These are phyloP conservation scores for Pseudotsuga menziesii DNA, from an alignment of 75 land plant species.

Conservation along the genomic window DNA sequence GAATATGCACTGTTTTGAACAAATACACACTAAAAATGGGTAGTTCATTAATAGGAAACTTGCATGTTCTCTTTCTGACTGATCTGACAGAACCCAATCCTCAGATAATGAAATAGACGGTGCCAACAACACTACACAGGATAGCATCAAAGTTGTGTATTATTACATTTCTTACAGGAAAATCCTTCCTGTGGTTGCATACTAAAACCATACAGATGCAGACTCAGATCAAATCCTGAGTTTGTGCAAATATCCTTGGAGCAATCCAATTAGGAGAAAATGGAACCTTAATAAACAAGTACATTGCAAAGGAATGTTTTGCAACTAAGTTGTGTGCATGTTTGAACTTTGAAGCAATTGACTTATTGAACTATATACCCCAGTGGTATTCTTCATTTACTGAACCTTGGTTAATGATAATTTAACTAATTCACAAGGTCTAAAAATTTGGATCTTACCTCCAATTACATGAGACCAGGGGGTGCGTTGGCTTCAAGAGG, in stretches of 20 bases:
- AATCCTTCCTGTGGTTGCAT: not conserved
- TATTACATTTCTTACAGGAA: not conserved
- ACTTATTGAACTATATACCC: too few species aligned
- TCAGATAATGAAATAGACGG: not conserved
- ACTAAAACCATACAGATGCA: not conserved
- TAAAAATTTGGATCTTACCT: not conserved
- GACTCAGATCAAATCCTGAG: not conserved
- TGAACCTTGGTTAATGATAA: not conserved
- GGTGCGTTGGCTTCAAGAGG: conserved; percentile 1
- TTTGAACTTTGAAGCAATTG: not conserved
- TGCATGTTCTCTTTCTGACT: not conserved
- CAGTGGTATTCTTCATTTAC: not conserved
- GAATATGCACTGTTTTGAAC: not conserved
- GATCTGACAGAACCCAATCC: not conserved
- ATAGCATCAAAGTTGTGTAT: not conserved
- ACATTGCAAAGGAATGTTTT: not conserved
- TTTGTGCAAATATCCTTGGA: not conserved
- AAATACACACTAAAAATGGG: not conserved
- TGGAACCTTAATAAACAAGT: not conserved
- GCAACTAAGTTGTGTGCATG: too few species aligned
- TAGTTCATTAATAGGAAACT: not conserved
- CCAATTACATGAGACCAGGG: conserved; percentile 5
- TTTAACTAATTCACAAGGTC: not conserved
- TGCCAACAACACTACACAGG: too few species aligned
- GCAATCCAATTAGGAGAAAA: not conserved